phyloP scores from a whole-genome alignment of 495 filamentous ascomycete species.

The Umbilicaria muhlenbergii region DNA sequence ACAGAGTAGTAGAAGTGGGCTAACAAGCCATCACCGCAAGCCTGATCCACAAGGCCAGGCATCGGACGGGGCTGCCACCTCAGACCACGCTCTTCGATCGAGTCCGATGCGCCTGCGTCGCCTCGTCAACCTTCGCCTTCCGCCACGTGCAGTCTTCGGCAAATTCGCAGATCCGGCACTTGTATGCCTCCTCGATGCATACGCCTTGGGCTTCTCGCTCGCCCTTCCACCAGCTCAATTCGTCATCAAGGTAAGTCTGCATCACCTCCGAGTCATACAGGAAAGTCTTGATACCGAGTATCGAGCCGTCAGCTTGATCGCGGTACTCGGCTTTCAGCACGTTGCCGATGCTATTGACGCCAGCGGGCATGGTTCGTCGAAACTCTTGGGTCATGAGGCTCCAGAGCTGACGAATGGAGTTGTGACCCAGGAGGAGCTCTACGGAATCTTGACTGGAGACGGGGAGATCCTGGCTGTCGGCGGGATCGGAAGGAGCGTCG shows the following conservation, averaged over 20 bases:
- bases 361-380: slow-evolving; percentile 37
- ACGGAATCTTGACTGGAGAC: slow-evolving; percentile 30
- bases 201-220: slow-evolving; percentile 65
- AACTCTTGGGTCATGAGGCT: slow-evolving; percentile 43
- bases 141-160: slow-evolving; percentile 45
- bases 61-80: too few species aligned
- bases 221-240: slow-evolving; percentile 81
- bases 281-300: slow-evolving; percentile 56
- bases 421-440: slow-evolving; percentile 40
- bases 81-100: too few species aligned
- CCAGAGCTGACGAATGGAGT: slow-evolving; percentile 49
- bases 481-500: slow-evolving; percentile 20
- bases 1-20: too few species aligned
- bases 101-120: slow-evolving; percentile 18
- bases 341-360: slow-evolving; percentile 30
- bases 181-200: slow-evolving; percentile 75
- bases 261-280: slow-evolving; percentile 48
- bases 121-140: slow-evolving; percentile 34
- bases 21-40: too few species aligned
- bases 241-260: slow-evolving; percentile 45
- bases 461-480: slow-evolving; percentile 16
- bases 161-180: slow-evolving; percentile 59
- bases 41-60: too few species aligned
- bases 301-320: slow-evolving; percentile 25
- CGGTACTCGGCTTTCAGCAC: slow-evolving; percentile 32